phyloP scores from a whole-genome alignment of 2,329 filamentous ascomycete species.

The Cordyceps cicadae region DNA sequence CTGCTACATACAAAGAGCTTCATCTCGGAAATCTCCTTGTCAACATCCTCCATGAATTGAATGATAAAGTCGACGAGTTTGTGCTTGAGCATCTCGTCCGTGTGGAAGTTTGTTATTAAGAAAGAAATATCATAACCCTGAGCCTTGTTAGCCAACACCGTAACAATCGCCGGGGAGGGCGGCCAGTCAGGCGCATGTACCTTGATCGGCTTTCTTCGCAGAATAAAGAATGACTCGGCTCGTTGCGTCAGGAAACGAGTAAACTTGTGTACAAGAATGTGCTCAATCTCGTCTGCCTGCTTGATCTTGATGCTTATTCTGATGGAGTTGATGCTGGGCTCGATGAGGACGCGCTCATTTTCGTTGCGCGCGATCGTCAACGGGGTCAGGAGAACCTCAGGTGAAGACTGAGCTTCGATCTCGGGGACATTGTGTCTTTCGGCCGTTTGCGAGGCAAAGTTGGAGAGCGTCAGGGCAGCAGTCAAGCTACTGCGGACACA shows the following conservation, averaged over 20 bases:
- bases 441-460: constrained; percentile 94
- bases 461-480: constrained; percentile 76
- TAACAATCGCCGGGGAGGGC: neutral
- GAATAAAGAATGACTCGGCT: constrained; percentile 93
- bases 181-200: constrained; percentile 37
- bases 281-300: constrained; percentile 97
- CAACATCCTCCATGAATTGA: constrained; percentile 99
- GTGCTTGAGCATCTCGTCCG: constrained; percentile 97
- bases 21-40: constrained; percentile 99
- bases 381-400: constrained; percentile 88
- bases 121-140: constrained; percentile 98
- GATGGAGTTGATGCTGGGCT: constrained; percentile 94
- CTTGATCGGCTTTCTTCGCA: constrained; percentile 91
- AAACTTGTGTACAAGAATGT: constrained; percentile 97
- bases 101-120: constrained; percentile 97
- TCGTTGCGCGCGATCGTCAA: constrained; percentile 89
- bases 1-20: constrained; percentile 83
- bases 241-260: constrained; percentile 92
- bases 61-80: constrained; percentile 99
- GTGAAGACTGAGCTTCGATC: constrained; percentile 85
- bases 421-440: constrained; percentile 98
- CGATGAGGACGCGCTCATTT: constrained; percentile 92
- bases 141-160: constrained; percentile 19
- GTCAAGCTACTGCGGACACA: constrained; percentile 92
- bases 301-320: constrained; percentile 98